Evolutionary conservation across 306 rosid species (phyloP), one percentile per base, ranked within the genome.

Genomic region (Psophocarpus tetragonolobus): DNA sequence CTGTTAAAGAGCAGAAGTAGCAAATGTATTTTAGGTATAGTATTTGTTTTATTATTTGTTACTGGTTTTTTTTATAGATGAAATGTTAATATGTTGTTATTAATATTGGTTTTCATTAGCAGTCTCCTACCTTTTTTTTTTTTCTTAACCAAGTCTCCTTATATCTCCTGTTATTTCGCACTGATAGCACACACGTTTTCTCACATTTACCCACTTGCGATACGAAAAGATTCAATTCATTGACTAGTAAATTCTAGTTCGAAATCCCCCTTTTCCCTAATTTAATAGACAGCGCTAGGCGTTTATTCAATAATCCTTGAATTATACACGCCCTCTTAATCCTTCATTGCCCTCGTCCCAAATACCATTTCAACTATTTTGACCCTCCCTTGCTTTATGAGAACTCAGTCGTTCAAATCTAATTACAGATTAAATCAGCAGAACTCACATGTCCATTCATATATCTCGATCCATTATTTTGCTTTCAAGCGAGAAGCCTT

Each of bases 161-260:
- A n/a, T n/a, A n/a, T n/a, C n/a, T n/a, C n/a, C n/a, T n/a, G 41
- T 68, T 68, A 36, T 76, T 70, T 81, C 70, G 54, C 75, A 51
- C 38, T 17, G 6, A 36, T 18, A n/a, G 17, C 78, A 47, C 66
- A 5, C 24, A 35, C 3, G 18, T 23, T 50, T 29, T 75, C 24
- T 29, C 60, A 7, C 0, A 29, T 13, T 36, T 35, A 54, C 45
- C 30, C 47, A 11, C 17, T 8, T 8, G n/a, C 23, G 7, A 33
- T 14, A 73, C 39, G 39, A 73, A 2, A 15, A 26, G 68, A 54
- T 57, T 73, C 67, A 36, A 36, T 35, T 36, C 21, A 12, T 24
- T 4, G 27, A 23, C 23, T 39, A 14, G 24, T 7, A 23, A 2
- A 32, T 54, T 24, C 53, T 26, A 54, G 26, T 32, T 56, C 1